These are phyloP conservation scores for Mrakiaceae sp. DNA, from an alignment of 1,284 basidiomycete genomes.

Conservation along the genomic window DNA sequence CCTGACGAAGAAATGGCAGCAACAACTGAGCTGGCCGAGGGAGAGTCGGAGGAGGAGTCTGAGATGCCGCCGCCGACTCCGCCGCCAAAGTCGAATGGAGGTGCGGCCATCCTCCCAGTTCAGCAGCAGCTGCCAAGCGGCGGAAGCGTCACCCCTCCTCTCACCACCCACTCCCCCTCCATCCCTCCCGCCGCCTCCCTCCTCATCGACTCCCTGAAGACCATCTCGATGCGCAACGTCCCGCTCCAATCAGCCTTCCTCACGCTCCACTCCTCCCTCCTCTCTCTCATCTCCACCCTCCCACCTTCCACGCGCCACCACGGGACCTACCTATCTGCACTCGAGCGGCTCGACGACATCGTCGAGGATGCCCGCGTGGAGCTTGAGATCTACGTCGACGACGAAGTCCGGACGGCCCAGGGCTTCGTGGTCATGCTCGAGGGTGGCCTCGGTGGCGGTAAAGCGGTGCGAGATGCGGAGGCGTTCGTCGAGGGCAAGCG, in stretches of 20 bases:
- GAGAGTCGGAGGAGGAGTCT: neutral
- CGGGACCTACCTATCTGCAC: conserved; percentile 34
- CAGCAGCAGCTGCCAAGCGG: too few species aligned
- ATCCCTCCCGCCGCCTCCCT: neutral
- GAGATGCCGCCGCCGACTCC: too few species aligned
- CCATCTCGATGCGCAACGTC: neutral
- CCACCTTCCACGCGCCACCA: conserved; percentile 13
- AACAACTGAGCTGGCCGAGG: neutral
- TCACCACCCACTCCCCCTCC: neutral
- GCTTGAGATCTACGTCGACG: conserved; percentile 67
- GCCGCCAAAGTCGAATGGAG: too few species aligned
- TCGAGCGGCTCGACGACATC: conserved; percentile 62
- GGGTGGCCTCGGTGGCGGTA: conserved; percentile 42
- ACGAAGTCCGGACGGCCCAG: conserved; percentile 56
- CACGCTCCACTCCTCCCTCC: conserved; percentile 4
- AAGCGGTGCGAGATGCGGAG: conserved; percentile 38
- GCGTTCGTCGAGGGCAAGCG: conserved; percentile 47
- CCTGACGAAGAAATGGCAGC: neutral
- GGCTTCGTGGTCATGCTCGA: conserved; percentile 62
- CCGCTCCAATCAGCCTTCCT: conserved; percentile 20
- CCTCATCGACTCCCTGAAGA: conserved; percentile 1
- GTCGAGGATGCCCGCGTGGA: conserved; percentile 76
- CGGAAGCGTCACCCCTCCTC: too few species aligned
- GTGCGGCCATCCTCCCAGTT: too few species aligned
- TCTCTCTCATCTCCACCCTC: conserved; percentile 7